Percentiles rank a stretch among this genome's conserved stretches.
Evolutionary conservation across 805 yeast species (phyloP).

Genomic region (Millerago galiae): DNA sequence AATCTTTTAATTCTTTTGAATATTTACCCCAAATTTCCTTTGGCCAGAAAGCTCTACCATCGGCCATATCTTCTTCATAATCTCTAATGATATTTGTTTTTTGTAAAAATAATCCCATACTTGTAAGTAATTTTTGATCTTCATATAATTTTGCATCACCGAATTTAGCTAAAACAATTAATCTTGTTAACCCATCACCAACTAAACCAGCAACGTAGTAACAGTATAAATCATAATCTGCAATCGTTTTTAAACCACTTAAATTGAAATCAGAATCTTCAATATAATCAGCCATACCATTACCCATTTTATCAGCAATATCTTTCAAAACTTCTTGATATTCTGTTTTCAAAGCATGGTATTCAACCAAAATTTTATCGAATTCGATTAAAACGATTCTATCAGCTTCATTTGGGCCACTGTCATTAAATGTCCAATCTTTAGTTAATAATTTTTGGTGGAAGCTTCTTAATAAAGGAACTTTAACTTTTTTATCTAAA

Average conservation of each 20-base stretch:
- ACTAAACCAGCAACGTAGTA: constrained; percentile 97
- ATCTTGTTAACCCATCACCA: constrained; percentile 88
- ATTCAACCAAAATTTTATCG: constrained; percentile 61
- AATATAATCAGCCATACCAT: constrained; percentile 95
- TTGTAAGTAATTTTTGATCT: constrained; percentile 54
- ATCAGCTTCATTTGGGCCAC: constrained; percentile 73
- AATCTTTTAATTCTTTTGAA: constrained; percentile 55
- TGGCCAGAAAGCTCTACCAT: constrained; percentile 96
- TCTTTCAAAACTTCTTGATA: constrained; percentile 76
- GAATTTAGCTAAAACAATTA: constrained; percentile 71
- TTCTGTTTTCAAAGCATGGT: constrained; percentile 61
- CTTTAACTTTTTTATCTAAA: constrained; percentile 60
- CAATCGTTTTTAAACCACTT: constrained; percentile 70
- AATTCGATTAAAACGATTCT: constrained; percentile 77
- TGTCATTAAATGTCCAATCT: constrained; percentile 80
- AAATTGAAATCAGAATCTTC: constrained; percentile 69
- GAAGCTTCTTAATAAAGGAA: constrained; percentile 69
- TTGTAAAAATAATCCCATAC: constrained; percentile 94
- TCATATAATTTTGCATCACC: constrained; percentile 50
- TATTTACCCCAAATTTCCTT: constrained; percentile 86
- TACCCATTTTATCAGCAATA: constrained; percentile 83
- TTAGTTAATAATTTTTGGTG: constrained; percentile 51
- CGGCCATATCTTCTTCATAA: constrained; percentile 83
- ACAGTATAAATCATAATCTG: constrained; percentile 87
- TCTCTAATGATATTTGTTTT: constrained; percentile 96